These are phyloP conservation scores for Penicillium sp. DNA, from an alignment of 2,329 filamentous ascomycete genomes.

Conservation along the genomic window DNA sequence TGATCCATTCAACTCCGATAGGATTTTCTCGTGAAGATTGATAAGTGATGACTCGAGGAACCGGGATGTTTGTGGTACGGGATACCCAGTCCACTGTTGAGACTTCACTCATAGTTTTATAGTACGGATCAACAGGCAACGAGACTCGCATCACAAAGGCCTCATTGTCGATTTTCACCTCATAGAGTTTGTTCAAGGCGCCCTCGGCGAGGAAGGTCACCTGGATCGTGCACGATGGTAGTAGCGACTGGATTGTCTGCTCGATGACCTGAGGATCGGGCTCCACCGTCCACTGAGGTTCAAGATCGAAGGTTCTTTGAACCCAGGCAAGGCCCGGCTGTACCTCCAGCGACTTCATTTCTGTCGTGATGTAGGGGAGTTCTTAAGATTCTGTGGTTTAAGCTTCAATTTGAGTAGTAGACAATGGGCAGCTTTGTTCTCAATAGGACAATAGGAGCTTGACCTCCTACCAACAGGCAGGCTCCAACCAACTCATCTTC, in stretches of 20 bases:
- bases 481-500: background rate
- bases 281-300: background rate
- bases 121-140: slow-evolving; percentile 11
- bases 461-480: background rate
- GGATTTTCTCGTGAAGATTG: slow-evolving; percentile 13
- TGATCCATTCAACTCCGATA: slow-evolving; percentile 21
- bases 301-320: too few species aligned
- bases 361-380: too few species aligned
- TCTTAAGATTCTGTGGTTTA: too few species aligned
- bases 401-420: too few species aligned
- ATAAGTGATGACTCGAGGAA: slow-evolving; percentile 14
- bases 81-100: slow-evolving; percentile 13
- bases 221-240: background rate
- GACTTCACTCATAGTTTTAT: slow-evolving; percentile 16
- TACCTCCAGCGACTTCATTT: too few species aligned
- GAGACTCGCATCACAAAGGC: slow-evolving; percentile 9
- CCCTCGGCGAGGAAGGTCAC: background rate
- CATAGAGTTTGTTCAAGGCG: background rate
- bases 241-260: background rate
- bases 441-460: too few species aligned
- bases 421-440: background rate
- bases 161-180: background rate
- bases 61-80: slow-evolving; percentile 9
- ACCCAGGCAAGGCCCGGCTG: too few species aligned
- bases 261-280: background rate